Conservation (phyloP, 2,329 filamentous ascomycete species). For the Xylariaceae sp. region DNA sequence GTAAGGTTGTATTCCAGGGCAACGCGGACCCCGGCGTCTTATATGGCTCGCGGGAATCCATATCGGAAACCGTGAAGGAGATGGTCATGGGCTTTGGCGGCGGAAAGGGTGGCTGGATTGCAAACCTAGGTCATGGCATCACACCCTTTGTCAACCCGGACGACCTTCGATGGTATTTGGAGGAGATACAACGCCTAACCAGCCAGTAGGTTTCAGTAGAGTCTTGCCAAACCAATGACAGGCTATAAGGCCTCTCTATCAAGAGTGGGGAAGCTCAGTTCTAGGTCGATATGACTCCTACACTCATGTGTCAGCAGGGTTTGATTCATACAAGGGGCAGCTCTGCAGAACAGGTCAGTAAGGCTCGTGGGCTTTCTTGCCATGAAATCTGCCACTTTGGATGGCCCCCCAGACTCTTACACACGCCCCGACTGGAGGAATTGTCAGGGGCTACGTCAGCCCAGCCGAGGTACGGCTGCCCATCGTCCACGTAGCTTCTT, state of each 20-base stretch:
- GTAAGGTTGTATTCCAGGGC: conserved; percentile 77
- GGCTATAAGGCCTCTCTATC: not conserved
- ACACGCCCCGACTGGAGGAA: conserved; percentile 54
- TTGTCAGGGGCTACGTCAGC: conserved; percentile 62
- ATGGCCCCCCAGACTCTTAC: conserved; percentile 54
- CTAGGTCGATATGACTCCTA: conserved; percentile 26
- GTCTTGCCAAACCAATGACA: not conserved
- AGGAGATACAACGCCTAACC: conserved; percentile 76
- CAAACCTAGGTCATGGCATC: conserved; percentile 93
- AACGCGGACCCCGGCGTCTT: conserved; percentile 93
- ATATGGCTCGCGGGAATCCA: conserved; percentile 76
- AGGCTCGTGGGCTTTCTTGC: conserved; percentile 34
- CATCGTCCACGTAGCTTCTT: conserved; percentile 38
- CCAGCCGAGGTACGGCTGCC: conserved; percentile 41
- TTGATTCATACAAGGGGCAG: not conserved
- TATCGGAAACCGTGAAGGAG: conserved; percentile 73
- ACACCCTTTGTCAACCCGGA: conserved; percentile 94
- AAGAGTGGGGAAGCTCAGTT: conserved; percentile 24
- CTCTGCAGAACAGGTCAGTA: too few species aligned
- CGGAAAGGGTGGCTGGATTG: conserved; percentile 86
- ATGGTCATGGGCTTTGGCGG: conserved; percentile 82
- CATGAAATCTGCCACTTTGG: conserved; percentile 54
- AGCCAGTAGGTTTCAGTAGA: conserved; percentile 31
- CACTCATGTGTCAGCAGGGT: conserved; percentile 12
- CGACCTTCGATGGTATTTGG: conserved; percentile 86